These are phyloP conservation scores for Macrophomina phaseolina DNA, from an alignment of 2,329 filamentous ascomycete genomes.

Conservation along the genomic window DNA sequence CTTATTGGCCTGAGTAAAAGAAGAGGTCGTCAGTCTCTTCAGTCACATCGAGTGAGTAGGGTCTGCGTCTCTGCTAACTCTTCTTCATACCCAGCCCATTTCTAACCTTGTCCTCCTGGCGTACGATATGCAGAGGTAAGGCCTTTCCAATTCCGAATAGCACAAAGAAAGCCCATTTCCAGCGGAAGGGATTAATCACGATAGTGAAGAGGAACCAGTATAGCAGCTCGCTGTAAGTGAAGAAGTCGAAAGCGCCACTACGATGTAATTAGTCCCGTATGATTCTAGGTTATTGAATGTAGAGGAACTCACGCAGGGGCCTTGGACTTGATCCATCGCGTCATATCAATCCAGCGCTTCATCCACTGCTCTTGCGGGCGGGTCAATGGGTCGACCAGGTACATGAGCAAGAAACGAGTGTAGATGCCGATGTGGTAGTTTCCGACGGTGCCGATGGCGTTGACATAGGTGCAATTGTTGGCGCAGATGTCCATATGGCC, in stretches of 20 bases:
- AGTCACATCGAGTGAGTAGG: too few species aligned
- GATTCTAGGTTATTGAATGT: background rate
- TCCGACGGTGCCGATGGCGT: constrained; percentile 80
- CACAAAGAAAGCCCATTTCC: constrained; percentile 89
- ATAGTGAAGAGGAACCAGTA: constrained; percentile 88
- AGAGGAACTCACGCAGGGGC: constrained; percentile 56
- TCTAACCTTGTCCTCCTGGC: constrained; percentile 67
- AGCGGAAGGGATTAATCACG: constrained; percentile 80
- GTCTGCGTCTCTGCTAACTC: background rate
- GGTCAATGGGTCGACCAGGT: constrained; percentile 77
- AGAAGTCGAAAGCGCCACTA: constrained; percentile 83
- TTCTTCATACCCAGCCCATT: constrained; percentile 33
- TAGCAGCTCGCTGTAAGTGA: constrained; percentile 82
- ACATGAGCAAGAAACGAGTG: constrained; percentile 85
- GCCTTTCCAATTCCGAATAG: constrained; percentile 74
- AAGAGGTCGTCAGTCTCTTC: too few species aligned
- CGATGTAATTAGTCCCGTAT: background rate
- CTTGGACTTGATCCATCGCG: constrained; percentile 69
- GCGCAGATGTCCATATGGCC: constrained; percentile 74
- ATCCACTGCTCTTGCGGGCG: constrained; percentile 76
- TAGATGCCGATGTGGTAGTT: constrained; percentile 93
- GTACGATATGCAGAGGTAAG: constrained; percentile 70
- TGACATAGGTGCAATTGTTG: constrained; percentile 84
- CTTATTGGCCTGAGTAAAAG: too few species aligned
- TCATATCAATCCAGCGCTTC: constrained; percentile 88